These are phyloP conservation scores for Petunia axillaris DNA, from an alignment of 257 asterid genomes.

Conservation along the genomic window DNA sequence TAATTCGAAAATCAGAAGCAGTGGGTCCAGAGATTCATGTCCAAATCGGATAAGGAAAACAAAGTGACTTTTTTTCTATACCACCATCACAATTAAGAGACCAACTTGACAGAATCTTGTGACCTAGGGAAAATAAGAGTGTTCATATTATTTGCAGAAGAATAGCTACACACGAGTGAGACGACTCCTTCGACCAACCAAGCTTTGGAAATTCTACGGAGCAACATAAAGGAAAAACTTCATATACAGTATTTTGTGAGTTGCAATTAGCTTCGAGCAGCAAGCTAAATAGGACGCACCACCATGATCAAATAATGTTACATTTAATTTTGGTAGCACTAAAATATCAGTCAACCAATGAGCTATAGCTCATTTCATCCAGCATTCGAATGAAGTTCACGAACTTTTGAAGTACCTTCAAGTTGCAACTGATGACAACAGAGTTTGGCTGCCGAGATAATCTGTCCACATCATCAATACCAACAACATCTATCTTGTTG, in stretches of 20 bases:
- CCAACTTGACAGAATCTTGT: neutral
- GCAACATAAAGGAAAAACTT: constrained; percentile 11
- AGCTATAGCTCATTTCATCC: neutral
- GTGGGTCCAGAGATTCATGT: neutral
- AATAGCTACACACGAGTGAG: neutral
- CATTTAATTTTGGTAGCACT: neutral
- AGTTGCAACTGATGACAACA: constrained; percentile 91
- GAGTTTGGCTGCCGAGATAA: constrained; percentile 93
- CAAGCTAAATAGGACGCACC: neutral
- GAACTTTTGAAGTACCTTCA: constrained; percentile 54
- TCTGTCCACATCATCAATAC: constrained; percentile 96
- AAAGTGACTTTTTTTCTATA: neutral
- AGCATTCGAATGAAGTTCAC: neutral
- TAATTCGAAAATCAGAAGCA: neutral
- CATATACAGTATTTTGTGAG: neutral
- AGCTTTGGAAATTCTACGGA: neutral
- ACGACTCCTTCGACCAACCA: neutral
- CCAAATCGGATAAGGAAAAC: neutral
- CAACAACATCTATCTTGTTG: constrained; percentile 96
- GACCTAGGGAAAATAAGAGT: constrained; percentile 15
- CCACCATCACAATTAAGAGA: constrained; percentile 12
- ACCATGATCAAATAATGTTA: neutral
- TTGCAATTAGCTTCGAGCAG: neutral
- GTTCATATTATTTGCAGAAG: constrained; percentile 6
- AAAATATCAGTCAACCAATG: neutral